Base-by-base conservation (phyloP, 148 eudicot genomes). In the Talinum fruticosum region DNA sequence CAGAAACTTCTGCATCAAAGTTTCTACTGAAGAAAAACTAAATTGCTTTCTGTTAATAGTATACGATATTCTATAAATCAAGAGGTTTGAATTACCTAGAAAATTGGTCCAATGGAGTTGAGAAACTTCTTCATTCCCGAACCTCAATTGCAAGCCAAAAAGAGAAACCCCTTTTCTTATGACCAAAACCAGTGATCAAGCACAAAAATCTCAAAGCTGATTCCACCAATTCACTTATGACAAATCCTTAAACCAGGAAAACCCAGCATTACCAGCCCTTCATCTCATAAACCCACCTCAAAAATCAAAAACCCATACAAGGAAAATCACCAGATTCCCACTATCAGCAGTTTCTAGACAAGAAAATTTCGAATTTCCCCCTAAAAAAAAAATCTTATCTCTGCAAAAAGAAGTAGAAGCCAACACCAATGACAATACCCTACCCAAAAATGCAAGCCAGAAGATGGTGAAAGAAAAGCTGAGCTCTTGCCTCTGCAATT, bases 271-370 rank as follows among this genome's bases (percentile, higher is more conserved):
- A 26, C 35, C 30, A 71, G 45, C 59, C 35, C 68, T 29, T 61
- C 45, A 80, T 37, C 37, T 57, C 26, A 70, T 51, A 83, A 86
- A 81, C 61, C 84, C 73, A 81, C 75, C 54, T 69, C 75, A 61
- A 79, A 73, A 69, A 57, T 72, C 66, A 72, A 82, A 66, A 41
- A 32, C n/a, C 79, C 53, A 72, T 69, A 76, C 78, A 47, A 73
- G 66, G 34, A 68, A 83, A 61, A 75, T 12, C 12, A 61, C 37
- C 41, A 65, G 62, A 71, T 62, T 71, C 44, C 30, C 72, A 79
- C 57, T 71, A 44, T 14, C 49, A 61, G 24, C 19, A 77, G 32
- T 38, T 77, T 32, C 34, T 37, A 69, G 30, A 18, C 6, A 53
- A 16, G 35, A 14, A 67, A 68, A 69, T 6, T 67, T 23, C 13